These are phyloP conservation scores for Coniella lustricola DNA, from an alignment of 2,329 filamentous ascomycete species.

Conservation along the genomic window DNA sequence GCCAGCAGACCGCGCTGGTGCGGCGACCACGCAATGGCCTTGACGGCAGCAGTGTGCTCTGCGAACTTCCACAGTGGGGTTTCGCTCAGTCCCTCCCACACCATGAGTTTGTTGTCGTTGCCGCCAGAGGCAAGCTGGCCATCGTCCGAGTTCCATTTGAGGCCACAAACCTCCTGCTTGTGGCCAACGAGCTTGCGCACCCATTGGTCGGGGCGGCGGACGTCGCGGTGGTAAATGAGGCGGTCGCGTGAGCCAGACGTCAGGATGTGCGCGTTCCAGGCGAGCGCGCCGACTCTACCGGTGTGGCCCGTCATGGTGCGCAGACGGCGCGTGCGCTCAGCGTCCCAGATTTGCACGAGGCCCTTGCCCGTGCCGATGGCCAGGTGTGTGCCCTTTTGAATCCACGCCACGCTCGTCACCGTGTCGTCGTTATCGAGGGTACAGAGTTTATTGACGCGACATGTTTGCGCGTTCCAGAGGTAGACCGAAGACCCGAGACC, in stretches of 20 bases:
- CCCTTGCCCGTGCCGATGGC: conserved; percentile 94
- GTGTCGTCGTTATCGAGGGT: conserved; percentile 78
- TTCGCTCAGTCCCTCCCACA: conserved; percentile 95
- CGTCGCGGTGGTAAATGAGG: conserved; percentile 90
- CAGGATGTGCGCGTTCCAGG: conserved; percentile 97
- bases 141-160: conserved; percentile 96
- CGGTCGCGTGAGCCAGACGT: conserved; percentile 93
- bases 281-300: conserved; percentile 82
- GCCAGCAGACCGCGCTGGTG: conserved; percentile 93
- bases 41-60: conserved; percentile 92
- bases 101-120: conserved; percentile 98
- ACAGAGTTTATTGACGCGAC: conserved; percentile 88
- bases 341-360: conserved; percentile 96
- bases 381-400: conserved; percentile 92
- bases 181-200: conserved; percentile 82
- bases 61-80: conserved; percentile 90
- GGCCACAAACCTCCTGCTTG: conserved; percentile 94
- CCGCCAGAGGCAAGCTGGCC: conserved; percentile 91
- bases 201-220: conserved; percentile 86
- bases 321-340: conserved; percentile 73
- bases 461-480: conserved; percentile 94
- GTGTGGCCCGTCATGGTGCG: conserved; percentile 97
- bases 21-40: conserved; percentile 96
- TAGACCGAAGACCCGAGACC: conserved; percentile 91
- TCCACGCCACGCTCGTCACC: conserved; percentile 97